Evolutionary conservation across 2,329 filamentous ascomycete genomes (phyloP).

Genomic region (Ceratocystis cacaofunesta): DNA sequence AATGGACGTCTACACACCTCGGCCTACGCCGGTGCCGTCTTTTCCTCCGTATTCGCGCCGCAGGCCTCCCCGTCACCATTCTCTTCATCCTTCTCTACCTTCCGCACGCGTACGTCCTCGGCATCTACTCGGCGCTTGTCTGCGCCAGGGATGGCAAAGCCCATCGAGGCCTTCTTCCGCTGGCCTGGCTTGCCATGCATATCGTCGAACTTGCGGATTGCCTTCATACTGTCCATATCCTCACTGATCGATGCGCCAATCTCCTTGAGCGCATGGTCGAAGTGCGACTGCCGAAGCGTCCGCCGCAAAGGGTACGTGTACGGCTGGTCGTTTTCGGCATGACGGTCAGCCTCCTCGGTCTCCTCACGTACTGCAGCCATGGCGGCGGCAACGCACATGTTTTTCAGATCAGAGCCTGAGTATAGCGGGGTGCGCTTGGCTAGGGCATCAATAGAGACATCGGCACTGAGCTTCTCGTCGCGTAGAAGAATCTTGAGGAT

Average conservation of each 20-base stretch:
- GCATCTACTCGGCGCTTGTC: constrained; percentile 27
- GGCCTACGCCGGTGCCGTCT: background rate
- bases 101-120: constrained; percentile 33
- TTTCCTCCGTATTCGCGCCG: background rate
- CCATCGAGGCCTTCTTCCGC: constrained; percentile 41
- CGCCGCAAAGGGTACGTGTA: constrained; percentile 20
- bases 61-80: background rate
- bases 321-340: constrained; percentile 22
- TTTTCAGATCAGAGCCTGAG: constrained; percentile 73
- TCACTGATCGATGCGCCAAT: constrained; percentile 87
- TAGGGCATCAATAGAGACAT: constrained; percentile 46
- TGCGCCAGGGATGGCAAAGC: constrained; percentile 36
- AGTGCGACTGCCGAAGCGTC: constrained; percentile 51
- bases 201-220: constrained; percentile 90
- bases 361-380: constrained; percentile 69
- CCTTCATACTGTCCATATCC: constrained; percentile 74
- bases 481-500: constrained; percentile 59
- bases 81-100: background rate
- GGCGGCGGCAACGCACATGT: constrained; percentile 64
- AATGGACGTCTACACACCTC: background rate
- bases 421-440: constrained; percentile 59
- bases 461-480: constrained; percentile 46
- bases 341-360: constrained; percentile 28
- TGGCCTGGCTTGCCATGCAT: constrained; percentile 54
- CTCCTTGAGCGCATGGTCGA: constrained; percentile 71